These are phyloP conservation scores for Mucor racemosus DNA, from an alignment of 371 early-diverging fungal genomes.

Conservation along the genomic window DNA sequence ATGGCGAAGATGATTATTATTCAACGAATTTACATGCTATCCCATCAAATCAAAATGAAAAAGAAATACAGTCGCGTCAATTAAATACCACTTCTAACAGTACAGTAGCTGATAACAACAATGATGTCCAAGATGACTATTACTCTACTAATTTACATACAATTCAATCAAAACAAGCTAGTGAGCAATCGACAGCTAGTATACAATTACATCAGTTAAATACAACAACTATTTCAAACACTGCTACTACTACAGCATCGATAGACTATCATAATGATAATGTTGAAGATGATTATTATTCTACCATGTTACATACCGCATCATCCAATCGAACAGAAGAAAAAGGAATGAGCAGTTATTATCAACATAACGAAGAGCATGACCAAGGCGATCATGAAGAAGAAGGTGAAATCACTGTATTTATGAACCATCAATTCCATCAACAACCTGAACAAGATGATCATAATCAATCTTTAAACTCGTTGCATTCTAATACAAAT, in stretches of 20 bases:
- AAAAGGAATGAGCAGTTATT: constrained; percentile 11
- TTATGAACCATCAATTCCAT: constrained; percentile 18
- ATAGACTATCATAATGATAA: not conserved
- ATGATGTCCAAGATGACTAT: not conserved
- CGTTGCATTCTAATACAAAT: not conserved
- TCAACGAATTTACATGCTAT: not conserved
- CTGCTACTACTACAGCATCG: not conserved
- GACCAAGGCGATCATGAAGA: constrained; percentile 13
- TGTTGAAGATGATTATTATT: constrained; percentile 21
- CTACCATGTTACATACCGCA: constrained; percentile 11
- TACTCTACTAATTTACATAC: not conserved
- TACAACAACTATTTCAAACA: not conserved
- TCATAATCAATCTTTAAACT: not conserved
- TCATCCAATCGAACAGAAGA: not conserved
- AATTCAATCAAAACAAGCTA: too few relatives aligned
- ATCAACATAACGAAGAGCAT: not conserved
- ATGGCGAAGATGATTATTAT: not conserved
- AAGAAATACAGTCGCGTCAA: too few relatives aligned
- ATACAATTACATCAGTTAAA: not conserved
- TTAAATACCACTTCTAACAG: not conserved
- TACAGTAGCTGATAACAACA: not conserved
- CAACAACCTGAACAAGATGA: not conserved
- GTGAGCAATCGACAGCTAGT: not conserved
- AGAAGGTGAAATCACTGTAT: constrained; percentile 31
- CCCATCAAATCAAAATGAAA: not conserved